Evolutionary conservation across 495 filamentous ascomycete species (phyloP).

Genomic region (Evernia prunastri): DNA sequence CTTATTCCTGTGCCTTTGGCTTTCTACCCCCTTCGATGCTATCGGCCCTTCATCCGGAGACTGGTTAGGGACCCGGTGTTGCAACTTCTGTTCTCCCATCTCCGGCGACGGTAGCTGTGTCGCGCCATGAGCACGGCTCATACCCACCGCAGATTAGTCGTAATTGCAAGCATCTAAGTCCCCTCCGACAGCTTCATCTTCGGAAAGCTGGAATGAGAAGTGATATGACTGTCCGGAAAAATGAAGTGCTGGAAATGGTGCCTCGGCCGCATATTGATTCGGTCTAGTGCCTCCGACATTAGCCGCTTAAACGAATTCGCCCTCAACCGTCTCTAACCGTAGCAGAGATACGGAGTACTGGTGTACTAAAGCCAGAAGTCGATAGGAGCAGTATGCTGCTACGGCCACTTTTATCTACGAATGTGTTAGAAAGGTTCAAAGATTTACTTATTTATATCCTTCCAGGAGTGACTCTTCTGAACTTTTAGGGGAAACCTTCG

Average conservation of each 20-base stretch:
- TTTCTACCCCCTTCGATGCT: constrained; percentile 31
- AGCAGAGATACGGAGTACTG: too few species aligned
- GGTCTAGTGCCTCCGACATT: background rate
- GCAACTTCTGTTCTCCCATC: constrained; percentile 18
- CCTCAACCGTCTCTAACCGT: too few species aligned
- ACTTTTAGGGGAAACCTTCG: too few species aligned
- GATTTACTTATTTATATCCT: too few species aligned
- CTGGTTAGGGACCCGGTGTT: constrained; percentile 28
- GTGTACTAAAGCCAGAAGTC: too few species aligned
- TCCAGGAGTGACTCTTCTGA: too few species aligned
- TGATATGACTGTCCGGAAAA: background rate
- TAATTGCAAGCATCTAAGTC: background rate
- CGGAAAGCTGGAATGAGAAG: background rate
- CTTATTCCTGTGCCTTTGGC: constrained; percentile 45
- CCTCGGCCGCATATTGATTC: background rate
- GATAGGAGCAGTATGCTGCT: too few species aligned
- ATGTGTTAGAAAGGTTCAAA: too few species aligned
- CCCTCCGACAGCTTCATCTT: background rate
- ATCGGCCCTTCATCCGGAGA: constrained; percentile 34
- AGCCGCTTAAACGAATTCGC: too few species aligned
- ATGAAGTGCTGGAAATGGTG: too few species aligned
- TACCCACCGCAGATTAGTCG: constrained; percentile 5
- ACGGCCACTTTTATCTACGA: too few species aligned
- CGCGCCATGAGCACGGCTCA: constrained; percentile 21
- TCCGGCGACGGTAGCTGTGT: constrained; percentile 16